Evolutionary conservation across 2,329 filamentous ascomycete species (phyloP).

Genomic region (Clarireedia monteithiana): DNA sequence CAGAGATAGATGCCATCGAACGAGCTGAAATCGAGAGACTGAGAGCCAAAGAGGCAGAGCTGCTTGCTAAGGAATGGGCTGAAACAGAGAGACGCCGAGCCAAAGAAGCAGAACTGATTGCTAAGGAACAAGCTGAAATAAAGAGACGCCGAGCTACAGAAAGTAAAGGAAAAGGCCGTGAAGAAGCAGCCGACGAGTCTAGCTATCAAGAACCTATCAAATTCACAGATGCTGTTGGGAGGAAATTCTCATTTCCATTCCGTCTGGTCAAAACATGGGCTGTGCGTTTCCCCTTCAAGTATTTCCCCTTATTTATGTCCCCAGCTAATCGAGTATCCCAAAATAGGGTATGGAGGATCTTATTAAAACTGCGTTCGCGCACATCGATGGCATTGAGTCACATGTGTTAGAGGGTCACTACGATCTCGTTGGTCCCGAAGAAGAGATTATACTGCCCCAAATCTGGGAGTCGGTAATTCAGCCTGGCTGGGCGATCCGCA

Average conservation of each 20-base stretch:
- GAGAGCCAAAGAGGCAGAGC: no score
- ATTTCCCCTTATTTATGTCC: slow-evolving; percentile 19
- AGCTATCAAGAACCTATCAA: slow-evolving; percentile 30
- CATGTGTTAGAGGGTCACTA: slow-evolving; percentile 74
- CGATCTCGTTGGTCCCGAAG: slow-evolving; percentile 70
- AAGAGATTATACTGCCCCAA: slow-evolving; percentile 73
- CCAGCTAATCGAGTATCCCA: neutral
- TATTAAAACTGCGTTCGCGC: slow-evolving; percentile 74
- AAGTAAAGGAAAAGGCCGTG: neutral
- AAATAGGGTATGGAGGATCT: slow-evolving; percentile 74
- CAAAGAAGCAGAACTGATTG: no score
- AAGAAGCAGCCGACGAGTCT: neutral
- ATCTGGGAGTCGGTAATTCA: slow-evolving; percentile 77
- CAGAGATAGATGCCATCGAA: no score
- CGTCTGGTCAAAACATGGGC: slow-evolving; percentile 76
- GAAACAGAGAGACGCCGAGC: no score
- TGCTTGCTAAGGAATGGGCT: no score
- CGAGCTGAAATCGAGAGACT: no score
- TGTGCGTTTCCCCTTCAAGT: slow-evolving; percentile 38
- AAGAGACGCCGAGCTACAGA: neutral
- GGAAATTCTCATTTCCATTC: slow-evolving; percentile 89
- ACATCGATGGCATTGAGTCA: slow-evolving; percentile 67
- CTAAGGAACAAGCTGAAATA: neutral
- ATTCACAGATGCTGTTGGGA: slow-evolving; percentile 85
- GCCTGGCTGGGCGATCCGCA: slow-evolving; percentile 65